Percentiles rank a stretch among this genome's conserved stretches.
Evolutionary conservation across 2,329 filamentous ascomycete genomes (phyloP).

Genomic region (Aspergillus neotritici): DNA sequence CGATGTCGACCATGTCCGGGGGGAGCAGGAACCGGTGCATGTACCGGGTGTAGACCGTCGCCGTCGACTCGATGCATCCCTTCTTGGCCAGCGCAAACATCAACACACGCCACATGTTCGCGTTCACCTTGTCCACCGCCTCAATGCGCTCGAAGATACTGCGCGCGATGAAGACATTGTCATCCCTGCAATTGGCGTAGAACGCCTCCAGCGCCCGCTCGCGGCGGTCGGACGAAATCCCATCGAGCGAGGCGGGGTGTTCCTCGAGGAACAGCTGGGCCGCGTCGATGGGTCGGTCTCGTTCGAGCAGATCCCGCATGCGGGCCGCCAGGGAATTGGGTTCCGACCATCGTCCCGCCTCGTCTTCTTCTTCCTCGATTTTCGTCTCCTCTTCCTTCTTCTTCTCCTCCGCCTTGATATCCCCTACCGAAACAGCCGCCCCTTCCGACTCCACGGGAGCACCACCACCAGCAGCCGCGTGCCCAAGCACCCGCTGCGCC

Average conservation of each 20-base stretch:
- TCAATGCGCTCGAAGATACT: constrained; percentile 33
- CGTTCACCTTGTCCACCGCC: constrained; percentile 25
- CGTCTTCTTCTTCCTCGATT: not conserved
- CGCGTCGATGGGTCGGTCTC: constrained; percentile 30
- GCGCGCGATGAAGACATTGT: constrained; percentile 36
- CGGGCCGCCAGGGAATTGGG: constrained; percentile 13
- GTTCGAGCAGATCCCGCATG: constrained; percentile 23
- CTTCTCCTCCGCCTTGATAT: too few relatives aligned
- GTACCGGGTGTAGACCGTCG: constrained; percentile 28
- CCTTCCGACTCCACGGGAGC: too few relatives aligned
- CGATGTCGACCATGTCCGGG: constrained; percentile 27
- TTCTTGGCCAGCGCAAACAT: constrained; percentile 32
- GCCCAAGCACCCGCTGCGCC: too few relatives aligned
- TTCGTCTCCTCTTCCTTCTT: too few relatives aligned
- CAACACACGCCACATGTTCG: constrained; percentile 33
- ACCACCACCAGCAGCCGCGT: too few relatives aligned
- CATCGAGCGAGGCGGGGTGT: constrained; percentile 15
- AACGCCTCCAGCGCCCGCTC: constrained; percentile 30
- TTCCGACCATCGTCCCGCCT: not conserved
- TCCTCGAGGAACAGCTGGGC: constrained; percentile 32
- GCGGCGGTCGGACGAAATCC: constrained; percentile 23
- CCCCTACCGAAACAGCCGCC: too few relatives aligned
- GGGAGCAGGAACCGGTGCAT: constrained; percentile 26
- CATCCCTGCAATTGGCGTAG: constrained; percentile 31
- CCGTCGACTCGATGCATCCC: constrained; percentile 33